A percentile compares a stretch with the other conserved stretches of the same genome.
Conservation (phyloP, 805 yeast genomes). For the Metschnikowia cubensis region DNA sequence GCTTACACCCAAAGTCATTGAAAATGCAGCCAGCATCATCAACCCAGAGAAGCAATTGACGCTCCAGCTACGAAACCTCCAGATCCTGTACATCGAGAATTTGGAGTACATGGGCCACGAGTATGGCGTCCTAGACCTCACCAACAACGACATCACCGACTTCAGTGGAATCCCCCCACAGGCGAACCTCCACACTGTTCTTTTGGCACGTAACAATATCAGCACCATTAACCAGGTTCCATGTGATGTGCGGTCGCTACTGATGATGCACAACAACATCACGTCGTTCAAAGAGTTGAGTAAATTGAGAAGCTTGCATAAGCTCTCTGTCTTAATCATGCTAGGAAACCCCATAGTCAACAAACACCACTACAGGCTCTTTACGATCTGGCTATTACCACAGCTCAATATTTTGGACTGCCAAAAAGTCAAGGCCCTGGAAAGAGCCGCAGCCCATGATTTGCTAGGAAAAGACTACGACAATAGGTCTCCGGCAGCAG, state of each 20-base stretch:
- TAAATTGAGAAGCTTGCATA: slow-evolving; percentile 8
- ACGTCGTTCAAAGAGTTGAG: slow-evolving; percentile 38
- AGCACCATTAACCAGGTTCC: slow-evolving; percentile 27
- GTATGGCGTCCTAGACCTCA: slow-evolving; percentile 61
- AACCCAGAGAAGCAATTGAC: slow-evolving; percentile 36
- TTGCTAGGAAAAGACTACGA: slow-evolving; percentile 32
- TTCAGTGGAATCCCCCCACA: slow-evolving; percentile 47
- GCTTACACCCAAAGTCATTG: slow-evolving; percentile 29
- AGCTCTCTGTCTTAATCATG: slow-evolving; percentile 41
- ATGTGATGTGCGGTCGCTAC: slow-evolving; percentile 39
- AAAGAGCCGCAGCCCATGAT: slow-evolving; percentile 44
- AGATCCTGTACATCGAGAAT: slow-evolving; percentile 34
- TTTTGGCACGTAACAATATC: slow-evolving; percentile 64
- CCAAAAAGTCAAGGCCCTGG: slow-evolving; percentile 52
- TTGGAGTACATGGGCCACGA: slow-evolving; percentile 28
- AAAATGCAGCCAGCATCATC: slow-evolving; percentile 27
- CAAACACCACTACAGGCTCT: slow-evolving; percentile 52
- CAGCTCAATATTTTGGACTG: slow-evolving; percentile 63
- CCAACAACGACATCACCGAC: slow-evolving; percentile 65
- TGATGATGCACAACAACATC: slow-evolving; percentile 51
- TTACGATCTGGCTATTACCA: slow-evolving; percentile 62
- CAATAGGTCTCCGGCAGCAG: slow-evolving; percentile 29
- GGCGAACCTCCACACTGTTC: slow-evolving; percentile 46
- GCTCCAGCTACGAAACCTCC: slow-evolving; percentile 31
- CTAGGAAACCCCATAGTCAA: slow-evolving; percentile 55